Percentiles rank a stretch among this genome's conserved stretches.
Conservation (phyloP, 352 stramenopile species). For the Pythium aristosporum region DNA sequence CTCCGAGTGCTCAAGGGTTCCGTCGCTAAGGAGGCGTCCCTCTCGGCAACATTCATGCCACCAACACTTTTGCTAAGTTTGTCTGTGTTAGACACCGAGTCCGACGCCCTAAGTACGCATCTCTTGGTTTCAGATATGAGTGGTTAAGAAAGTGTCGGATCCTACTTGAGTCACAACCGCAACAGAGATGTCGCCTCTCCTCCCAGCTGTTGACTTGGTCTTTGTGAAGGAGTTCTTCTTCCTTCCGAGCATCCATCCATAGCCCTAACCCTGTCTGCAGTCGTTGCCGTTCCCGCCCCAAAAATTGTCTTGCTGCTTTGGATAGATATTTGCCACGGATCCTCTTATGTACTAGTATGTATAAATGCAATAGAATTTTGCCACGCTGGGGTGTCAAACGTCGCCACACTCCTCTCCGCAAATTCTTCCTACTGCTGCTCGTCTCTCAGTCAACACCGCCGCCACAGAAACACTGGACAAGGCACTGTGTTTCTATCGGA, state of each 20-base stretch:
- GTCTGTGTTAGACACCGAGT: conserved; percentile 11
- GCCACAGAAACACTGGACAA: too few species aligned
- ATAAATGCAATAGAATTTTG: too few species aligned
- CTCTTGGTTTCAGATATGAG: background rate
- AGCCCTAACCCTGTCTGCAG: conserved; percentile 10
- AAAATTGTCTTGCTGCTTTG: background rate
- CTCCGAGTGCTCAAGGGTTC: background rate
- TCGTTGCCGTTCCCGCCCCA: conserved; percentile 2
- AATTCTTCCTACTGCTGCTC: too few species aligned
- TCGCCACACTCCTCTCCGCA: too few species aligned
- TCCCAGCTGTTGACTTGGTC: background rate
- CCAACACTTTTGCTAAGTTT: conserved; percentile 11
- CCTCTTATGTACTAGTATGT: too few species aligned
- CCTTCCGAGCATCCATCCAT: conserved; percentile 22
- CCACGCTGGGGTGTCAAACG: too few species aligned
- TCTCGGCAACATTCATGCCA: background rate
- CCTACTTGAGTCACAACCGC: conserved; percentile 32
- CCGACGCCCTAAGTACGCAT: conserved; percentile 16
- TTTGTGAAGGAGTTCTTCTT: conserved; percentile 29
- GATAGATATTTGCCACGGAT: conserved; percentile 5
- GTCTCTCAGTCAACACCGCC: too few species aligned
- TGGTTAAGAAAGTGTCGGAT: conserved; percentile 19
- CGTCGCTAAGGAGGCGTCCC: too few species aligned
- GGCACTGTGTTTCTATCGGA: too few species aligned
- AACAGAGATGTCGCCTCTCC: conserved; percentile 27